A percentile compares a stretch with the other conserved stretches of the same genome.
phyloP scores from a whole-genome alignment of 2,329 filamentous ascomycete genomes.

The Penicillium digitatum region DNA sequence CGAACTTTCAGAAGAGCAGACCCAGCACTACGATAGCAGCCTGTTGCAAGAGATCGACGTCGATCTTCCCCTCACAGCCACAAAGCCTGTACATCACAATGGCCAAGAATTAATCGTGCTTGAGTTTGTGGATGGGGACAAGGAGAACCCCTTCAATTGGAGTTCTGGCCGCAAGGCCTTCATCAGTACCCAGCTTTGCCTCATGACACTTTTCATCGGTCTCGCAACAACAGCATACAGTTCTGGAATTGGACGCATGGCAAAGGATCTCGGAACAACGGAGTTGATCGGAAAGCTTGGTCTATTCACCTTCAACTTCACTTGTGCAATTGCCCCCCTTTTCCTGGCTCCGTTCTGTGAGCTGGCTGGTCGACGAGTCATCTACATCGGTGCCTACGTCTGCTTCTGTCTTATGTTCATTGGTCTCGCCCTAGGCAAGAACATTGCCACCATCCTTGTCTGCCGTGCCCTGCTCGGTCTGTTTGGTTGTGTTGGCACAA shows the following conservation, averaged over 20 bases:
- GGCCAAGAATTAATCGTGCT: slow-evolving; percentile 47
- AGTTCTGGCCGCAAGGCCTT: slow-evolving; percentile 43
- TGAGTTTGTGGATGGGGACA: slow-evolving; percentile 46
- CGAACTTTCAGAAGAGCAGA: slow-evolving; percentile 20
- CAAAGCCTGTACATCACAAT: slow-evolving; percentile 42
- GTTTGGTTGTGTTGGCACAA: slow-evolving; percentile 50
- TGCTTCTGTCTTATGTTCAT: slow-evolving; percentile 50
- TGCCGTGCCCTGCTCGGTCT: slow-evolving; percentile 48
- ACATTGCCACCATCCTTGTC: slow-evolving; percentile 49
- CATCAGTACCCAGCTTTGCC: slow-evolving; percentile 47
- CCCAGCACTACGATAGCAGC: slow-evolving; percentile 15
- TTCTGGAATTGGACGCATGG: slow-evolving; percentile 49
- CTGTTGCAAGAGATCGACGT: slow-evolving; percentile 42
- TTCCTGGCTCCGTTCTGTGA: slow-evolving; percentile 51
- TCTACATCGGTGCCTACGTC: slow-evolving; percentile 47
- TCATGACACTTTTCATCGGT: slow-evolving; percentile 54
- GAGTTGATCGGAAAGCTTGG: slow-evolving; percentile 47
- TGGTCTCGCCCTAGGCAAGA: slow-evolving; percentile 47
- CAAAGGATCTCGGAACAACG: slow-evolving; percentile 42
- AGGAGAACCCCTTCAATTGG: slow-evolving; percentile 54
- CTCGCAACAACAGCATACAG: slow-evolving; percentile 54
- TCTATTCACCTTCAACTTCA: slow-evolving; percentile 50
- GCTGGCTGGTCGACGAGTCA: slow-evolving; percentile 46
- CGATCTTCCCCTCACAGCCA: slow-evolving; percentile 50
- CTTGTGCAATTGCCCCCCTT: slow-evolving; percentile 48